Conservation (phyloP, 1,284 basidiomycete species). For the Puccinia polysora region DNA sequence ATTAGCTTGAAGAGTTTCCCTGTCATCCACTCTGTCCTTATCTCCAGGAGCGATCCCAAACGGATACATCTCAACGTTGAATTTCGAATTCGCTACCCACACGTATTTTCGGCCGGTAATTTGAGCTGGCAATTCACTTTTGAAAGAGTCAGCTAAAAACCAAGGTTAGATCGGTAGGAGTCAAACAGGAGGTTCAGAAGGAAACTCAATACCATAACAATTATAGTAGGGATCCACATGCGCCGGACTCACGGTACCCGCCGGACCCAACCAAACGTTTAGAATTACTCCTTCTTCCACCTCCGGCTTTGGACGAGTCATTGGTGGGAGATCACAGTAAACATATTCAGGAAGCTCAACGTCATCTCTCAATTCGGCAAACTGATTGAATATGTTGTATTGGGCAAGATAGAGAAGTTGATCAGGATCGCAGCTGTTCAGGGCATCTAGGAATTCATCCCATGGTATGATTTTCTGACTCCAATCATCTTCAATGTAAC, state of each 20-base stretch:
- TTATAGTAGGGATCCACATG: conserved; percentile 96
- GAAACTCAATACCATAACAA: conserved; percentile 61
- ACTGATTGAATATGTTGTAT: conserved; percentile 76
- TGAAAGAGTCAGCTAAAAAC: not conserved
- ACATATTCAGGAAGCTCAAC: conserved; percentile 80
- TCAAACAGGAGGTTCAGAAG: not conserved
- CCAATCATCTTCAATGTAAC: conserved; percentile 79
- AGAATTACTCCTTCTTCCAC: conserved; percentile 68
- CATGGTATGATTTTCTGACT: conserved; percentile 72
- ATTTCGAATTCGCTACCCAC: conserved; percentile 25
- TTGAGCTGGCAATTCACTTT: conserved; percentile 27
- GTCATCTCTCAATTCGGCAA: conserved; percentile 70
- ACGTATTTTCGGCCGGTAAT: conserved; percentile 25
- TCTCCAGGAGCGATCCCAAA: conserved; percentile 3
- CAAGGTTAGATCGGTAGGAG: not conserved
- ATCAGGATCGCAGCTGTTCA: conserved; percentile 24
- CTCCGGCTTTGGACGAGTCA: conserved; percentile 58
- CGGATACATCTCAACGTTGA: conserved; percentile 33
- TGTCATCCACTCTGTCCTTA: not conserved
- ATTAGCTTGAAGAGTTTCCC: conserved; percentile 16
- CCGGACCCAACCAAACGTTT: conserved; percentile 85
- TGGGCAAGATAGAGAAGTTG: conserved; percentile 78
- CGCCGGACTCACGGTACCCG: conserved; percentile 72
- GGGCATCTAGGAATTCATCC: conserved; percentile 64
- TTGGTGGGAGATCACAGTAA: conserved; percentile 63